Evolutionary conservation across 1,139 yeast species (phyloP), one percentile per base, ranked within the genome.

Genomic region (Candida freyschussii): DNA sequence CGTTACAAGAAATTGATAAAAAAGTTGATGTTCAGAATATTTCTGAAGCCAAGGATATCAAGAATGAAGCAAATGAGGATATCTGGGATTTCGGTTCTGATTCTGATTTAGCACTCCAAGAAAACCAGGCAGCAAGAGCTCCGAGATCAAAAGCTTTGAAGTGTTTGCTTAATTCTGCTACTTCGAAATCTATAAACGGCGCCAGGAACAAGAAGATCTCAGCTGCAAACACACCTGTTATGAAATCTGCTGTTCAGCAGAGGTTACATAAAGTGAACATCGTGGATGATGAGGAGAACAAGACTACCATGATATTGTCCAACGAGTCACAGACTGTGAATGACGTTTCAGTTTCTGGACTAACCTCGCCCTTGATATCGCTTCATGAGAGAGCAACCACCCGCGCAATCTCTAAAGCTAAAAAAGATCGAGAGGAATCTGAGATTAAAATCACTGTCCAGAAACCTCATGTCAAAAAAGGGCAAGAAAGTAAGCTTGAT

Each of bases 11-110:
- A 17, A 10, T 19, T n/a, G 16, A 4, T 13, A 26, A 26, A 24
- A 15, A 15, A 9, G 22, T 21, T 13, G 24, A n/a, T n/a, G n/a
- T n/a, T n/a, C n/a, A n/a, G n/a, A n/a, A n/a, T n/a, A n/a, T n/a
- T n/a, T n/a, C 24, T 7, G 24, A 21, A 7, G 7, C 24, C n/a
- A 11, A 12, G 8, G 10, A 13, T 7, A 29, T 28, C 16, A 20
- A 29, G 25, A 13, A 21, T 11, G 13, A 24, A 21, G n/a, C 20
- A 10, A 29, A 27, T 4, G 22, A 21, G 10, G 53, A 48, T 30
- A 36, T 45, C 20, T 48, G 53, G 53, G 50, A 44, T 24, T 37
- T 48, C 21, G 43, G 41, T 12, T 36, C 39, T 2, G 29, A 26
- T 15, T 38, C 34, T 27, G 39, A 30, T 23, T n/a, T 7, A 21